Percentiles rank a stretch among this genome's conserved stretches.
Conservation (phyloP, 129 eudicot species). For the Glebionis coronaria region DNA sequence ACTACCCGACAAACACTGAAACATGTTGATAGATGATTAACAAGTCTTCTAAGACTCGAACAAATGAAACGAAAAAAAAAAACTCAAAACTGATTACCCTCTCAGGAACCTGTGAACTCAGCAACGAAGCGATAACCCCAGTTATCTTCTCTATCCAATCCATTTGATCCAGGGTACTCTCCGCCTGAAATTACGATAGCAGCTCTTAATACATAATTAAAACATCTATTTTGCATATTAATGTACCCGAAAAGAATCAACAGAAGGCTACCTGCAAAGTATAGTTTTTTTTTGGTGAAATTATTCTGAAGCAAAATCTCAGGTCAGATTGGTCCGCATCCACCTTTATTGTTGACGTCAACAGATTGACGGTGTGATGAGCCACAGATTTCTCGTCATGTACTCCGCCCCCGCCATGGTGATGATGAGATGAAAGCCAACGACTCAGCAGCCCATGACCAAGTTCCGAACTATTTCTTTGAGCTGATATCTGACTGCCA, state of each 20-base stretch:
- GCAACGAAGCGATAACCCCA: slow-evolving; percentile 91
- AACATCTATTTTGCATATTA: neutral
- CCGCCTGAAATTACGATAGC: slow-evolving; percentile 61
- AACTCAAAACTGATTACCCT: slow-evolving; percentile 50
- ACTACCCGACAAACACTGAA: slow-evolving; percentile 81
- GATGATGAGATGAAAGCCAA: slow-evolving; percentile 86
- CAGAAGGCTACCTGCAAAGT: slow-evolving; percentile 68
- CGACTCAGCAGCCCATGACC: slow-evolving; percentile 97
- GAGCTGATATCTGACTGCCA: slow-evolving; percentile 74
- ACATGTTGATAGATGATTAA: neutral
- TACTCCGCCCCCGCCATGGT: slow-evolving; percentile 61
- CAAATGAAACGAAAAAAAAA: neutral
- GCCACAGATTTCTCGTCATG: slow-evolving; percentile 99
- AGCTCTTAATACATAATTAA: no score
- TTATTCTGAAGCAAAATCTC: slow-evolving; percentile 91
- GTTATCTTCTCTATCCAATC: slow-evolving; percentile 99
- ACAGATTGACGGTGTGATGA: slow-evolving; percentile 90
- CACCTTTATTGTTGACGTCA: slow-evolving; percentile 94
- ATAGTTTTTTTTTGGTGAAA: slow-evolving; percentile 92
- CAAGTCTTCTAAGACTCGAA: neutral
- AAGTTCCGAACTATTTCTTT: slow-evolving; percentile 94
- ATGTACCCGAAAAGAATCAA: neutral
- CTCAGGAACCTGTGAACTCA: slow-evolving; percentile 94
- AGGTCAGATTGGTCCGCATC: slow-evolving; percentile 97
- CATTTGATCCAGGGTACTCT: slow-evolving; percentile 98